phyloP scores from a whole-genome alignment of 345 rosid genomes.

The Luvunga scandens region DNA sequence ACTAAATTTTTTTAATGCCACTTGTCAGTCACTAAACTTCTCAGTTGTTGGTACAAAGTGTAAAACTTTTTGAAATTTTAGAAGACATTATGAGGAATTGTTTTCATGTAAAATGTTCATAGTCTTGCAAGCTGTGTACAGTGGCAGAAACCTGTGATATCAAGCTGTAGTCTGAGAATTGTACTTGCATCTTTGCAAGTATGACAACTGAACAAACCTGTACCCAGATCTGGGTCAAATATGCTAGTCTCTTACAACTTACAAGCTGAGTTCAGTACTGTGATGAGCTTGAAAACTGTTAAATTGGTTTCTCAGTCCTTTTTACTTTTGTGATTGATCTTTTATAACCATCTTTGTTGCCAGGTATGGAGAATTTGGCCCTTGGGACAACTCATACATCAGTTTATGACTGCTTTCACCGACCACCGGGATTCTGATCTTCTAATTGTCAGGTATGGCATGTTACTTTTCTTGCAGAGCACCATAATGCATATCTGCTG shows the following conservation, averaged over 20 bases:
- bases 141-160: background rate
- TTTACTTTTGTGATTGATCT: constrained; percentile 4
- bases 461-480: constrained; percentile 12
- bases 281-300: background rate
- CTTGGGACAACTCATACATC: constrained; percentile 65
- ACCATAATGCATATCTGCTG: background rate
- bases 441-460: constrained; percentile 76
- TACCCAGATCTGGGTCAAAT: background rate
- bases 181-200: constrained; percentile 3
- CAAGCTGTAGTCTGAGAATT: background rate
- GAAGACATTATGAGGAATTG: background rate
- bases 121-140: background rate
- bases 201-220: background rate
- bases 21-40: background rate
- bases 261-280: constrained; percentile 2
- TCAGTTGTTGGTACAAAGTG: background rate
- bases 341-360: constrained; percentile 16
- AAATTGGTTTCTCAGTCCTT: background rate
- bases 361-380: constrained; percentile 96
- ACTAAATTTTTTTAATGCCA: background rate
- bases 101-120: background rate
- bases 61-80: background rate
- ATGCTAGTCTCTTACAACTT: background rate
- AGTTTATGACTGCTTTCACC: constrained; percentile 92
- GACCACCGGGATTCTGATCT: constrained; percentile 97